Conservation (phyloP, 371 early-diverging fungal species). For the Synchytrium microbalum region DNA sequence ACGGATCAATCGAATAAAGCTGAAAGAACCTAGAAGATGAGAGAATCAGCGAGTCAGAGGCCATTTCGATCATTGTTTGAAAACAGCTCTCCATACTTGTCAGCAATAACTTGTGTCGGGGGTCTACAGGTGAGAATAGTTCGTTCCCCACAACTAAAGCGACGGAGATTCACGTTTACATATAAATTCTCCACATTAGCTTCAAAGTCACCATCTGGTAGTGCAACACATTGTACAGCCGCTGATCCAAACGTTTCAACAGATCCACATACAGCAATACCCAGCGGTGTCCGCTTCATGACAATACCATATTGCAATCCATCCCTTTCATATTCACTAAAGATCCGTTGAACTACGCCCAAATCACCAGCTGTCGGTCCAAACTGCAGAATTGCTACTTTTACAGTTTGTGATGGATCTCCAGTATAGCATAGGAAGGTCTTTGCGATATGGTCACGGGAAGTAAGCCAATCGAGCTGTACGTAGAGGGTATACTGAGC, state of each 20-base stretch:
- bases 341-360: background rate
- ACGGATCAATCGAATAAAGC: background rate
- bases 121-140: constrained; percentile 16
- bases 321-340: background rate
- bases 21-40: background rate
- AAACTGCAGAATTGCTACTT: constrained; percentile 8
- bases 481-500: constrained; percentile 18
- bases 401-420: constrained; percentile 10
- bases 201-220: constrained; percentile 27
- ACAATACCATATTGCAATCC: background rate
- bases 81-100: constrained; percentile 8
- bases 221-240: constrained; percentile 9
- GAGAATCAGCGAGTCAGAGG: too few species aligned
- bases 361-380: background rate
- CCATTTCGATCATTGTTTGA: too few species aligned
- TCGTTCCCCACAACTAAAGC: constrained; percentile 19
- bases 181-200: constrained; percentile 6
- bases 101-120: constrained; percentile 10
- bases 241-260: constrained; percentile 7
- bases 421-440: constrained; percentile 22
- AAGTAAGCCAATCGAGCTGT: constrained; percentile 18
- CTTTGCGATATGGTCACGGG: constrained; percentile 17
- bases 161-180: constrained; percentile 20
- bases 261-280: constrained; percentile 19
- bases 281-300: constrained; percentile 12